phyloP scores from a whole-genome alignment of 2,329 filamentous ascomycete genomes.

The Teratosphaeria gauchensis region DNA sequence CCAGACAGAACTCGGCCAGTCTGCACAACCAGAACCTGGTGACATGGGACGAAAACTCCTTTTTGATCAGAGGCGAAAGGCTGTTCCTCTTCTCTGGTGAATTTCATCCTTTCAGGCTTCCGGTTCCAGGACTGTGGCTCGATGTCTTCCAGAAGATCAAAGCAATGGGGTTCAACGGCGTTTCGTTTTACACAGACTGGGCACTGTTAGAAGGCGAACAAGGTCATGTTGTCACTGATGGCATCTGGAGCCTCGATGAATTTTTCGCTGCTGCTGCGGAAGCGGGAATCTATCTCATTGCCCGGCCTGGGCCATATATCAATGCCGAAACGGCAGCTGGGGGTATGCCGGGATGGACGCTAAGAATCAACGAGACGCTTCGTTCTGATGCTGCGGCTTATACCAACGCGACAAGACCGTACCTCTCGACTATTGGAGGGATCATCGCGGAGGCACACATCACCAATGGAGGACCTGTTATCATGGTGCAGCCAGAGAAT shows the following conservation, averaged over 20 bases:
- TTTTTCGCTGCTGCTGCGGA: slow-evolving; percentile 67
- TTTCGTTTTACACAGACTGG: slow-evolving; percentile 75
- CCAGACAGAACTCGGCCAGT: not conserved
- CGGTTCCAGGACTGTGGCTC: slow-evolving; percentile 53
- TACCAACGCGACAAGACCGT: slow-evolving; percentile 57
- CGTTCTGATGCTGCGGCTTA: slow-evolving; percentile 55
- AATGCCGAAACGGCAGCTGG: slow-evolving; percentile 70
- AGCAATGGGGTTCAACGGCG: slow-evolving; percentile 66
- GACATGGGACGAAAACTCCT: slow-evolving; percentile 50
- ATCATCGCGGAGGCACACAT: slow-evolving; percentile 69
- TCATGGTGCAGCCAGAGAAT: slow-evolving; percentile 73
- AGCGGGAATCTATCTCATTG: slow-evolving; percentile 68
- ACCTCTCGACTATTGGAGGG: slow-evolving; percentile 51
- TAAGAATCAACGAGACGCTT: slow-evolving; percentile 54
- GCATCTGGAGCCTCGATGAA: slow-evolving; percentile 62
- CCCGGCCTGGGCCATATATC: slow-evolving; percentile 44
- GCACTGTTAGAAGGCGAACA: slow-evolving; percentile 64
- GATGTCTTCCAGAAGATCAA: slow-evolving; percentile 78
- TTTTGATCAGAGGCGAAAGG: slow-evolving; percentile 60
- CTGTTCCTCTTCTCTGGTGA: slow-evolving; percentile 65
- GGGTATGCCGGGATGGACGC: slow-evolving; percentile 72
- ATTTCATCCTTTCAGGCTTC: slow-evolving; percentile 59
- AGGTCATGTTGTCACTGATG: slow-evolving; percentile 59
- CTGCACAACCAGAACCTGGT: slow-evolving; percentile 26
- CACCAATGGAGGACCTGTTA: slow-evolving; percentile 71